Evolutionary conservation across 805 yeast genomes (phyloP).

Genomic region (Zygoascus bituminiphila): DNA sequence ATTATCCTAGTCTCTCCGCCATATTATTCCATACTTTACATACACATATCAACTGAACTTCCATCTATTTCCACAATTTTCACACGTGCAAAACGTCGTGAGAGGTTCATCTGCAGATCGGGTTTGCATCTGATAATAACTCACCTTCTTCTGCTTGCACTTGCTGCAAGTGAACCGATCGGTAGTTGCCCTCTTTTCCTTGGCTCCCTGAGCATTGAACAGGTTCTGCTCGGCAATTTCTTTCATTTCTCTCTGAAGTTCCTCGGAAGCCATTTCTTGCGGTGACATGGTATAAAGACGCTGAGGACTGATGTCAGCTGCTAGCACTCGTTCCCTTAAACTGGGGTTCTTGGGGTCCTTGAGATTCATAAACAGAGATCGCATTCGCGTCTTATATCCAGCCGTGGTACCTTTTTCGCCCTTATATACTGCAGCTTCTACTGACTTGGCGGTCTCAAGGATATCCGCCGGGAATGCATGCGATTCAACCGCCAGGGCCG

Average conservation of each 20-base stretch:
- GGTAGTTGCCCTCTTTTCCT: conserved; percentile 89
- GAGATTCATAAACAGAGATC: conserved; percentile 80
- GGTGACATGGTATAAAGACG: conserved; percentile 74
- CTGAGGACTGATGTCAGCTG: conserved; percentile 57
- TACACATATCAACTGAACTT: conserved; percentile 55
- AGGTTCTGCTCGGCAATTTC: conserved; percentile 79
- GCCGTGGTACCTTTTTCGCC: conserved; percentile 46
- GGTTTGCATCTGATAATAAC: conserved; percentile 96
- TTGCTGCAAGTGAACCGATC: conserved; percentile 96
- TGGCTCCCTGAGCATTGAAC: conserved; percentile 96
- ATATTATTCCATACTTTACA: no score
- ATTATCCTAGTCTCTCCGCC: no score
- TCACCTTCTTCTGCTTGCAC: conserved; percentile 94
- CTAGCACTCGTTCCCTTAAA: conserved; percentile 57
- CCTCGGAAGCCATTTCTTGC: conserved; percentile 93
- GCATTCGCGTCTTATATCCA: conserved; percentile 69
- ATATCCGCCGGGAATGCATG: conserved; percentile 50
- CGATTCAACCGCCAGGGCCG: conserved; percentile 81
- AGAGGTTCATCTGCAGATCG: conserved; percentile 98
- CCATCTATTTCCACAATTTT: conserved; percentile 97
- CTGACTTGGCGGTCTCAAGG: conserved; percentile 53
- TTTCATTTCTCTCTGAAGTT: conserved; percentile 76
- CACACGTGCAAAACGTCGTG: conserved; percentile 97
- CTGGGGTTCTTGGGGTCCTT: conserved; percentile 87
- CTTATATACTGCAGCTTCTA: conserved; percentile 65